These are phyloP conservation scores for Mortierella sp. DNA, from an alignment of 371 early-diverging fungal species.

Conservation along the genomic window DNA sequence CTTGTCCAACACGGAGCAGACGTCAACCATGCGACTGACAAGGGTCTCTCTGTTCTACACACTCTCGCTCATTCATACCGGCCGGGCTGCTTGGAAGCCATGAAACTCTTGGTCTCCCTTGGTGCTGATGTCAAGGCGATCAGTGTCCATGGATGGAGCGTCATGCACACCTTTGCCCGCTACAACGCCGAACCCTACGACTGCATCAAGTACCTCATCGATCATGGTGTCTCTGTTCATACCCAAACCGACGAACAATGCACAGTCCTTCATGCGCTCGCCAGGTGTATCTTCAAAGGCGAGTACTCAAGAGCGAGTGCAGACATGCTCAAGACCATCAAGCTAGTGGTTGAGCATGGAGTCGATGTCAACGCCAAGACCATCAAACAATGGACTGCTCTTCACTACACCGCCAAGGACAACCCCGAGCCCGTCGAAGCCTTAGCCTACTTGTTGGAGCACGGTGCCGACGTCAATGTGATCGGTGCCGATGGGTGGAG, in stretches of 20 bases:
- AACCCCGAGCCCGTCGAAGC: slow-evolving; percentile 56
- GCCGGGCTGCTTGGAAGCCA: slow-evolving; percentile 52
- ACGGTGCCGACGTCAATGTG: slow-evolving; percentile 55
- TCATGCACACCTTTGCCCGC: slow-evolving; percentile 57
- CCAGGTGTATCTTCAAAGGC: slow-evolving; percentile 52
- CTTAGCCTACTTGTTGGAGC: slow-evolving; percentile 40
- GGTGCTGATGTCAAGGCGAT: slow-evolving; percentile 54
- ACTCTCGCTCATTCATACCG: slow-evolving; percentile 52
- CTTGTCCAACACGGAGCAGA: slow-evolving; percentile 47
- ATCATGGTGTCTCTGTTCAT: slow-evolving; percentile 51
- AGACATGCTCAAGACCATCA: slow-evolving; percentile 55
- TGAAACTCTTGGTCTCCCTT: slow-evolving; percentile 49
- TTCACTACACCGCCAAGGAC: slow-evolving; percentile 58
- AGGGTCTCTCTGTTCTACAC: slow-evolving; percentile 50
- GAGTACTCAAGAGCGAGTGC: slow-evolving; percentile 50
- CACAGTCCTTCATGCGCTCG: slow-evolving; percentile 53
- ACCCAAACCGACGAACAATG: slow-evolving; percentile 52
- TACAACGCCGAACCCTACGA: slow-evolving; percentile 55
- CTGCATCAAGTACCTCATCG: slow-evolving; percentile 56
- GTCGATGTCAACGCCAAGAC: slow-evolving; percentile 56
- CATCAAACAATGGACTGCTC: slow-evolving; percentile 53
- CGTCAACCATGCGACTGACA: slow-evolving; percentile 48
- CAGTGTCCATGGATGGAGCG: slow-evolving; percentile 53
- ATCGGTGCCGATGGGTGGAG: slow-evolving; percentile 57
- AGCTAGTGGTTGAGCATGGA: slow-evolving; percentile 51